Evolutionary conservation across 495 filamentous ascomycete genomes (phyloP).

Genomic region (Penicillium lagena): DNA sequence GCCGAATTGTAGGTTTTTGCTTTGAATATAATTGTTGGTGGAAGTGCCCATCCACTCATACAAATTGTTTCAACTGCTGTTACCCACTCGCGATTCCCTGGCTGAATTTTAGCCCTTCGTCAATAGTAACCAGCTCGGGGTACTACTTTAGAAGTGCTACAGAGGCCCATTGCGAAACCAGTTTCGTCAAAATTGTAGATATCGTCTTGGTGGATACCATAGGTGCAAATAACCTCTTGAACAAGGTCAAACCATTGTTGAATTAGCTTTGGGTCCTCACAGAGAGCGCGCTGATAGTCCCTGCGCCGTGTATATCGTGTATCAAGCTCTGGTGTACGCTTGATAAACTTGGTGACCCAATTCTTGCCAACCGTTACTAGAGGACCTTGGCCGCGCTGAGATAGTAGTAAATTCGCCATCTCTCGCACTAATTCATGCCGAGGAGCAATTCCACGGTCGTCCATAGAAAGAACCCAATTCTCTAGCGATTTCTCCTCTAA

Average conservation of each 20-base stretch:
- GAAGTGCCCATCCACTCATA: conserved; percentile 4
- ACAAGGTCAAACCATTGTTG: conserved; percentile 12
- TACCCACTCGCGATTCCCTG: neutral
- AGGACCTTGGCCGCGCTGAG: neutral
- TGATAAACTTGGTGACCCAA: neutral
- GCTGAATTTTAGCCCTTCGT: neutral
- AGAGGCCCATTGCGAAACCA: neutral
- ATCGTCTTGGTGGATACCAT: conserved; percentile 1
- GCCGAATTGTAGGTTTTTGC: neutral
- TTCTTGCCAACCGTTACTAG: conserved; percentile 1
- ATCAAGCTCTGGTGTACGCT: neutral
- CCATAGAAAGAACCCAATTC: conserved; percentile 6
- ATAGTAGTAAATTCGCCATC: conserved; percentile 7
- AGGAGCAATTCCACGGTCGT: conserved; percentile 1
- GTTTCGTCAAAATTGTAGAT: conserved; percentile 5
- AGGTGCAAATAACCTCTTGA: neutral
- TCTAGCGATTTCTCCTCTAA: neutral
- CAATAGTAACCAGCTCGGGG: neutral
- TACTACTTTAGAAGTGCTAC: neutral
- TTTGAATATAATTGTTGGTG: neutral
- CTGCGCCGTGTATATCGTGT: neutral
- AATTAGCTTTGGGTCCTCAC: neutral
- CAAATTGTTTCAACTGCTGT: conserved; percentile 2
- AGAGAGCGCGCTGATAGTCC: neutral
- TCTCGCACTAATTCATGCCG: neutral